Evolutionary conservation across 2,329 filamentous ascomycete species (phyloP).

Genomic region (Fusarium algeriense): DNA sequence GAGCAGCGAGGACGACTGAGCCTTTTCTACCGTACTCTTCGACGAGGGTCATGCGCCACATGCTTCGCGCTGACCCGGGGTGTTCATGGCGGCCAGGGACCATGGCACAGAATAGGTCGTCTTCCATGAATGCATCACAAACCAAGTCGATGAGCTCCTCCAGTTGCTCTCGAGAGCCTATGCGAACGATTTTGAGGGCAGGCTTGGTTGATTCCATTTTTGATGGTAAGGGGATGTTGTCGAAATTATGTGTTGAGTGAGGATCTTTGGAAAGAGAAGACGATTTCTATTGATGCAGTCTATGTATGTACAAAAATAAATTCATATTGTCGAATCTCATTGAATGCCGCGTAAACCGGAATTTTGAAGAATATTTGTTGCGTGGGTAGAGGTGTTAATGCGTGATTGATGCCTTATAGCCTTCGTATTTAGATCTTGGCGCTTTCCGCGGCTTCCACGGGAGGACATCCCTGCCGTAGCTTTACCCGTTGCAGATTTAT

Average conservation of each 20-base stretch:
- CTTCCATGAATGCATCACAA: slow-evolving; percentile 18
- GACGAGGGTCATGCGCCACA: slow-evolving; percentile 9
- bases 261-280: neutral
- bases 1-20: slow-evolving; percentile 6
- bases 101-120: slow-evolving; percentile 5
- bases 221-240: neutral
- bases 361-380: neutral
- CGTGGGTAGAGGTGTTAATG: neutral
- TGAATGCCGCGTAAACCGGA: neutral
- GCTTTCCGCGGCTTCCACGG: slow-evolving; percentile 3
- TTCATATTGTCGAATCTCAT: neutral
- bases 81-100: slow-evolving; percentile 12
- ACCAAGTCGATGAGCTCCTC: slow-evolving; percentile 15
- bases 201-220: neutral
- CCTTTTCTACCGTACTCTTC: slow-evolving; percentile 25
- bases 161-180: neutral
- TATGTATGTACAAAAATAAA: neutral
- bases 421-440: neutral
- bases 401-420: slow-evolving; percentile 1
- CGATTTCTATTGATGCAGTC: neutral
- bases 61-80: slow-evolving; percentile 13
- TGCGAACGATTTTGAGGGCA: neutral
- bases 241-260: neutral
- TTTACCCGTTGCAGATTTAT: neutral
- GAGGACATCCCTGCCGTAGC: neutral